These are phyloP conservation scores for Kondoa subrosea DNA, from an alignment of 768 basidiomycete species.

Conservation along the genomic window DNA sequence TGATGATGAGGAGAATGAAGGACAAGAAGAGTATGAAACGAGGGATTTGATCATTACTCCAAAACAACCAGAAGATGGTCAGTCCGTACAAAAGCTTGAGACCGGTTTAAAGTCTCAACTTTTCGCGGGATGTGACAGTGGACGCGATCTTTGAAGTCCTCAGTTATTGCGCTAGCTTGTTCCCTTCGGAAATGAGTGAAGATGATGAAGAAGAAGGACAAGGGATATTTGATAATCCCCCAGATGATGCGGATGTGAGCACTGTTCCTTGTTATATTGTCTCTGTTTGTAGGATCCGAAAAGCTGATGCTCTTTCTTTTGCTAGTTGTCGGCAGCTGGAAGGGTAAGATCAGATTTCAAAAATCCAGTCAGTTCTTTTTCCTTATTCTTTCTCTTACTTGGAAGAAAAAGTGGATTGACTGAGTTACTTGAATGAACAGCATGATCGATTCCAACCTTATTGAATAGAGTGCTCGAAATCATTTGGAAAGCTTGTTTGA, in stretches of 20 bases:
- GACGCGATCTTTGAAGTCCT: neutral
- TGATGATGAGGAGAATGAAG: conserved; percentile 33
- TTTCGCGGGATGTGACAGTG: neutral
- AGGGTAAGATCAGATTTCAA: neutral
- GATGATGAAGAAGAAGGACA: neutral
- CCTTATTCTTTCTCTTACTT: neutral
- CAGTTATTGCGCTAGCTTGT: neutral
- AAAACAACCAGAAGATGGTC: conserved; percentile 43
- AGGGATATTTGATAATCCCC: neutral
- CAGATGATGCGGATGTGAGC: neutral
- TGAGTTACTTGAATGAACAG: neutral
- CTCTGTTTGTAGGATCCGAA: no score
- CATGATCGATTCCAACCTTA: neutral
- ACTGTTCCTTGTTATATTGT: neutral
- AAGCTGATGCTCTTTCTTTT: neutral
- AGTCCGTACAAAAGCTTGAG: conserved; percentile 29
- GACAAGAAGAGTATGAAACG: no score
- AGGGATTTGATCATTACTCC: conserved; percentile 68
- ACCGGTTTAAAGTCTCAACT: neutral
- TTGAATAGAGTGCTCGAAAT: neutral
- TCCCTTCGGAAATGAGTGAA: neutral
- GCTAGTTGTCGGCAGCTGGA: neutral
- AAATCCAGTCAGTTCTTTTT: neutral
- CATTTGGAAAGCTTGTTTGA: neutral
- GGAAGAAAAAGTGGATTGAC: neutral